These are phyloP conservation scores for Triticum timopheevii DNA, from an alignment of 176 grass and related monocot species.

Conservation along the genomic window DNA sequence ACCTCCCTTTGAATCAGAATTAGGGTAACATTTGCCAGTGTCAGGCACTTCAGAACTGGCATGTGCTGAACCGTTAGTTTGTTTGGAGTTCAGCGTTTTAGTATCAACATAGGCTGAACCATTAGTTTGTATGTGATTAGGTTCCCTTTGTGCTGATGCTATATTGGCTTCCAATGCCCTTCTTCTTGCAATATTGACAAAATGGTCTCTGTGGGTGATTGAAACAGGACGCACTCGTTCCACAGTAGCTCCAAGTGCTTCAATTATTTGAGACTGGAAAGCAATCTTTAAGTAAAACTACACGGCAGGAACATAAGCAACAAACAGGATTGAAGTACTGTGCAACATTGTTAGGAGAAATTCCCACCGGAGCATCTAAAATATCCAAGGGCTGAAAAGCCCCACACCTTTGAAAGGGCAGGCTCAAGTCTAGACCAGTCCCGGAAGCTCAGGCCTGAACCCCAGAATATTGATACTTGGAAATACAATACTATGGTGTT, in stretches of 20 bases:
- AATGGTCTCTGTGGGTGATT: conserved; percentile 85
- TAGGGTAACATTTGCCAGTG: neutral
- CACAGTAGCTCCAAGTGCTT: conserved; percentile 86
- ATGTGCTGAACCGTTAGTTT: conserved; percentile 36
- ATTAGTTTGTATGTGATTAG: conserved; percentile 10
- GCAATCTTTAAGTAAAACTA: conserved; percentile 7
- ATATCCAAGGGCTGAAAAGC: neutral
- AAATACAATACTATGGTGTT: neutral
- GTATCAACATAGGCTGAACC: conserved; percentile 19
- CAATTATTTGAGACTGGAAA: conserved; percentile 90
- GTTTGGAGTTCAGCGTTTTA: conserved; percentile 12
- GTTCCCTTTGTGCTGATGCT: conserved; percentile 29
- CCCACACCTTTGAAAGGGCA: neutral
- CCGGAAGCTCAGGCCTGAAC: neutral
- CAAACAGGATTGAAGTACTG: neutral
- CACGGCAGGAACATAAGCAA: conserved; percentile 24
- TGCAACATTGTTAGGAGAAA: conserved; percentile 20
- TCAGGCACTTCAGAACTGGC: conserved; percentile 23
- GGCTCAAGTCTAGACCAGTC: neutral
- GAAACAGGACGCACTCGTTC: conserved; percentile 94
- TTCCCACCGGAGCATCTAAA: conserved; percentile 19
- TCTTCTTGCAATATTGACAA: conserved; percentile 93
- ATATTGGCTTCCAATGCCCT: conserved; percentile 75
- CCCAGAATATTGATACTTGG: neutral
- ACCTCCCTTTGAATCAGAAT: conserved; percentile 63